Evolutionary conservation across 176 grass and related monocot genomes (phyloP).

Genomic region (Carex cristatella): DNA sequence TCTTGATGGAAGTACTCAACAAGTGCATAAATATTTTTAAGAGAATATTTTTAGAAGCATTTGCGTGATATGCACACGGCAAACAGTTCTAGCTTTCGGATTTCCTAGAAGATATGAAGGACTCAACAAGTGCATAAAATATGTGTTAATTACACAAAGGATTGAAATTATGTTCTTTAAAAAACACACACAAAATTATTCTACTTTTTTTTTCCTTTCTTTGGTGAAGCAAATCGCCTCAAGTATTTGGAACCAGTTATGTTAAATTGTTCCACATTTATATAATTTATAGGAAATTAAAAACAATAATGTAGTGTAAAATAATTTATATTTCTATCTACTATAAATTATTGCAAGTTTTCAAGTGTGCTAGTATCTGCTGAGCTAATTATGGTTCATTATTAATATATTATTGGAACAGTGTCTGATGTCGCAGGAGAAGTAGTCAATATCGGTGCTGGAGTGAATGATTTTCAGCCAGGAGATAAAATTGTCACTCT

Average conservation of each 20-base stretch:
- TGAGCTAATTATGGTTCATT: background rate
- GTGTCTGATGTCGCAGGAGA: slow-evolving; percentile 58
- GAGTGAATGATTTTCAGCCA: slow-evolving; percentile 27
- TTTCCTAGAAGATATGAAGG: background rate
- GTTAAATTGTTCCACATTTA: background rate
- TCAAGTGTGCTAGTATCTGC: background rate
- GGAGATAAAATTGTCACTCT: slow-evolving; percentile 61
- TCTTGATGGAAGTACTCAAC: background rate
- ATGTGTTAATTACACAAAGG: background rate
- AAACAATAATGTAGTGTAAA: background rate
- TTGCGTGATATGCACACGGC: background rate
- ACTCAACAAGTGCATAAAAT: background rate
- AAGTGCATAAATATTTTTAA: no score
- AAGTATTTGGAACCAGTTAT: background rate
- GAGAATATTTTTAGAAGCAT: background rate
- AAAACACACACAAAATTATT: background rate
- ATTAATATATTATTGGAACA: background rate
- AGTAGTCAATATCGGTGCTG: slow-evolving; percentile 48
- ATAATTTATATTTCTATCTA: background rate
- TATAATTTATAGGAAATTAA: background rate
- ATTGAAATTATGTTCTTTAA: background rate
- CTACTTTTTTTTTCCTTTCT: background rate
- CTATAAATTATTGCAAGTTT: background rate
- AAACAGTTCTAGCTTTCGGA: background rate
- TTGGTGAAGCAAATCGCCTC: background rate